Conservation (phyloP, 2,329 filamentous ascomycete genomes). For the Thyridium curvatum region DNA sequence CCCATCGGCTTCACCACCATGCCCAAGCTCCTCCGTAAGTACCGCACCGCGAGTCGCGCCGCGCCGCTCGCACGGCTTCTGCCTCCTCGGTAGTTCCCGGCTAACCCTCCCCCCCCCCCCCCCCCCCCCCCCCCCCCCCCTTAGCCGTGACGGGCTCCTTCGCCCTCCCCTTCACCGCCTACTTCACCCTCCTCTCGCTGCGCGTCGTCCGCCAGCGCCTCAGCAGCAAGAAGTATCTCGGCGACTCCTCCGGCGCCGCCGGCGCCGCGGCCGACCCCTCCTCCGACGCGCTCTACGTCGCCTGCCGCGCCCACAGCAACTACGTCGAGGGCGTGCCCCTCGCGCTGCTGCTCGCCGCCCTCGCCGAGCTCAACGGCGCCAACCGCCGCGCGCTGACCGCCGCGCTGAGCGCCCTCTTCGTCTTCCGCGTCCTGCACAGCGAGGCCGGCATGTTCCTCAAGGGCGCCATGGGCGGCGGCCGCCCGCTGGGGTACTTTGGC, state of each 20-base stretch:
- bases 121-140: not conserved
- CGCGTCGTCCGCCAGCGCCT: conserved; percentile 18
- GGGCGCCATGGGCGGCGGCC: conserved; percentile 13
- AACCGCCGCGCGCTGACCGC: conserved; percentile 14
- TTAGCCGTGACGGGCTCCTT: conserved; percentile 22
- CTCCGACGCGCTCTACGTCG: conserved; percentile 16
- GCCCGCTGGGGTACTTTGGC: conserved; percentile 21
- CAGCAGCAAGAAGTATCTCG: conserved; percentile 16
- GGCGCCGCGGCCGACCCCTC: conserved; percentile 2
- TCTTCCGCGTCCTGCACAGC: conserved; percentile 17
- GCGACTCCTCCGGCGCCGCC: conserved; percentile 11
- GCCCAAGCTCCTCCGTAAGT: too few relatives aligned
- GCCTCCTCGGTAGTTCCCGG: too few relatives aligned
- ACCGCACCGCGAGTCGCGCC: too few relatives aligned
- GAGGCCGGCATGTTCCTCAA: conserved; percentile 17
- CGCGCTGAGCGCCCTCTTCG: conserved; percentile 17
- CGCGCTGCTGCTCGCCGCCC: conserved; percentile 18
- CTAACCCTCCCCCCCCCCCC: not conserved
- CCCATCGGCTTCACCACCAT: too few relatives aligned
- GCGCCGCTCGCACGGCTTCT: too few relatives aligned
- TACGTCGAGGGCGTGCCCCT: conserved; percentile 24
- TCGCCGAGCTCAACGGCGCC: conserved; percentile 23
- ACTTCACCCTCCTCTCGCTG: conserved; percentile 19
- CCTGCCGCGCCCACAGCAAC: conserved; percentile 18
- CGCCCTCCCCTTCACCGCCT: conserved; percentile 21